A percentile compares a stretch with the other conserved stretches of the same genome.
Conservation (phyloP, 805 yeast species). For the Candida palmyrensis region DNA sequence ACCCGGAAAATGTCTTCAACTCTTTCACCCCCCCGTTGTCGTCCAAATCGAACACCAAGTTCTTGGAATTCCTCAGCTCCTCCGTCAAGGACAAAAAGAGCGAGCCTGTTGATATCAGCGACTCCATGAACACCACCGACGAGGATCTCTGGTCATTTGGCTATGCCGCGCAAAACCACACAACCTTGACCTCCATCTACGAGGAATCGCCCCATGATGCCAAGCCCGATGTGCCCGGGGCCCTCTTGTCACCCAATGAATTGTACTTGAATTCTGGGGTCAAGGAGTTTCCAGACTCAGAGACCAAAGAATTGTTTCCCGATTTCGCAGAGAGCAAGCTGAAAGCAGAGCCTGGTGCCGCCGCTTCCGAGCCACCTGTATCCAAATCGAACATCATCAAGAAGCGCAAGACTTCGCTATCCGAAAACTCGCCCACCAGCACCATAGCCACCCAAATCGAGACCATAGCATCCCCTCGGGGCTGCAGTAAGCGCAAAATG, state of each 20-base stretch:
- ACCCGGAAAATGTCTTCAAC: slow-evolving; percentile 9
- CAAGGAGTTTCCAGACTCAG: neutral
- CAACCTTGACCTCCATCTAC: slow-evolving; percentile 19
- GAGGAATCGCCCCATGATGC: slow-evolving; percentile 12
- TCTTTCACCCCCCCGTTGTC: slow-evolving; percentile 14
- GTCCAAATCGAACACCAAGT: slow-evolving; percentile 9
- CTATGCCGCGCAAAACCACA: slow-evolving; percentile 9
- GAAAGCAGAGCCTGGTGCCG: slow-evolving; percentile 5
- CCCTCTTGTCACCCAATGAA: slow-evolving; percentile 32
- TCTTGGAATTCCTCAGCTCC: slow-evolving; percentile 13
- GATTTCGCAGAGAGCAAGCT: slow-evolving; percentile 2
- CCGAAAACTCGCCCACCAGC: slow-evolving; percentile 28
- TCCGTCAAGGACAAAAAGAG: slow-evolving; percentile 7
- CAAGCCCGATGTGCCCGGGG: slow-evolving; percentile 7
- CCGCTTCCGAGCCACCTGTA: no score
- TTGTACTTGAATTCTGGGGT: slow-evolving; percentile 9
- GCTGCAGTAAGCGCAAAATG: slow-evolving; percentile 6
- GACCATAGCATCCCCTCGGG: slow-evolving; percentile 22
- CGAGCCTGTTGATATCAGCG: slow-evolving; percentile 1
- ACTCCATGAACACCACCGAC: slow-evolving; percentile 3
- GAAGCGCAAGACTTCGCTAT: slow-evolving; percentile 2
- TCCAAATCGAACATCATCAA: neutral
- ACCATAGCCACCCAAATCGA: slow-evolving; percentile 33
- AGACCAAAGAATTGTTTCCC: slow-evolving; percentile 5
- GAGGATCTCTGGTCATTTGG: slow-evolving; percentile 30